Base-by-base conservation (phyloP, 768 basidiomycete species). In the Collybia mongolica region DNA sequence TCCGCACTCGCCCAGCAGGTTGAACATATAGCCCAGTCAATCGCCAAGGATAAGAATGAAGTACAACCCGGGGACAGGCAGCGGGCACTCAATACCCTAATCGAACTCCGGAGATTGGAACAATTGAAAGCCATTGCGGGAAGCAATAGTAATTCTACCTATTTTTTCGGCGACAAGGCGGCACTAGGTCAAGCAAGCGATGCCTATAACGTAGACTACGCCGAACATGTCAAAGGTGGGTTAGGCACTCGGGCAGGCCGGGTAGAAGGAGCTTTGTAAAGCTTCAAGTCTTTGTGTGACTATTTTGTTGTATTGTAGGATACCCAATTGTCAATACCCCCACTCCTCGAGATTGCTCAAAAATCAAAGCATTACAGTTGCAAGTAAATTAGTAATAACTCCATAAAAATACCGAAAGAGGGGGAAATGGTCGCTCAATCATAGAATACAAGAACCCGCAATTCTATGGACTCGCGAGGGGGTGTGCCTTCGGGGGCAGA, bases 391-490 rank as follows among this genome's bases (percentile, higher is more conserved):
- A 32, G 2, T 32, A 32, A 32, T 3, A 14, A 12, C 11, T 7
- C 7, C 7, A 26, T 32, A 32, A 32, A 2, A 5, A 32, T 32
- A 11, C 5, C 14, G 32, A 32, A 32, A 32, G 11, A 6, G 14
- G 11, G 14, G 14, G 32, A 6, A 11, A 6, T 5, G 5, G 3
- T 41, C 28, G 26, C 9, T 50, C 46, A 73, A 50, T 79, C 74
- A 48, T 80, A 79, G 61, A 81, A 82, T 0, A 81, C 77, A 8
- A 82, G 65, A 1, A 80, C 73, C 38, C 80, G 63, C 20, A 81
- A 55, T 60, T 82, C 80, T 17, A 82, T 79, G 0, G 79, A 81
- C 58, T 81, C 72, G 29, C 80, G 65, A 9, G 65, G 57, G 2
- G 72, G 75, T 1, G 73, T 70, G 29, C 68, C 77, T 39, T 64